Conservation (phyloP, 2,329 filamentous ascomycete genomes). For the Aspergillus brasiliensis region DNA sequence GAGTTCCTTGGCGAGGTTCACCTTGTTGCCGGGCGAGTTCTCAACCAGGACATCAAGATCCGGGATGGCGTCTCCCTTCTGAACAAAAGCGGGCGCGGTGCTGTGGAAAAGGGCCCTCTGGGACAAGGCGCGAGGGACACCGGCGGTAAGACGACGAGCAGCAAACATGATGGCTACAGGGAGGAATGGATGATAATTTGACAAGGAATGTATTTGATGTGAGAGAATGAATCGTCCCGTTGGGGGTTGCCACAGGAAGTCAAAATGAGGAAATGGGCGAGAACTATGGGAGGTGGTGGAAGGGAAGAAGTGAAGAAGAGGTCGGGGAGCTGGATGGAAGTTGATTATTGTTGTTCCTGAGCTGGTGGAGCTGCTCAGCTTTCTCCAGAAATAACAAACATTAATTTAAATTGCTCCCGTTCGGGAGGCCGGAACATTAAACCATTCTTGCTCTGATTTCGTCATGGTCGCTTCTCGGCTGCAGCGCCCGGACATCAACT, state of each 20-base stretch:
- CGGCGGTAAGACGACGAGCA: conserved; percentile 37
- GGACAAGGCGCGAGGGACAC: conserved; percentile 32
- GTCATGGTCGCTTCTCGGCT: conserved; percentile 11
- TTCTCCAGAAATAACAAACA: background rate
- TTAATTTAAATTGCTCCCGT: background rate
- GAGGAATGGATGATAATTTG: background rate
- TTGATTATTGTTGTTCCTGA: background rate
- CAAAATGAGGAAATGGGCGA: background rate
- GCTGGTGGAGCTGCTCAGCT: conserved; percentile 4
- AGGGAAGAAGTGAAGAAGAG: background rate
- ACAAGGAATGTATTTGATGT: background rate
- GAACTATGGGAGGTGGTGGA: background rate
- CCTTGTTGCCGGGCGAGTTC: conserved; percentile 85
- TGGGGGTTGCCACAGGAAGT: background rate
- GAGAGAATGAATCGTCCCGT: background rate
- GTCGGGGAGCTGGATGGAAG: background rate
- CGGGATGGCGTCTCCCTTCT: conserved; percentile 78
- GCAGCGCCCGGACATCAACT: conserved; percentile 8
- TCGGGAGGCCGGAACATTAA: conserved; percentile 3
- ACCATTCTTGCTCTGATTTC: conserved; percentile 3
- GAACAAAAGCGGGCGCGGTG: conserved; percentile 56
- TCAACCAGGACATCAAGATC: conserved; percentile 76
- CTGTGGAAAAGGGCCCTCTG: conserved; percentile 42
- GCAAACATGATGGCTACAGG: conserved; percentile 37
- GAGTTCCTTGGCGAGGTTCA: conserved; percentile 81